Conservation (phyloP, 331 rosid species). For the Arachis monticola region DNA sequence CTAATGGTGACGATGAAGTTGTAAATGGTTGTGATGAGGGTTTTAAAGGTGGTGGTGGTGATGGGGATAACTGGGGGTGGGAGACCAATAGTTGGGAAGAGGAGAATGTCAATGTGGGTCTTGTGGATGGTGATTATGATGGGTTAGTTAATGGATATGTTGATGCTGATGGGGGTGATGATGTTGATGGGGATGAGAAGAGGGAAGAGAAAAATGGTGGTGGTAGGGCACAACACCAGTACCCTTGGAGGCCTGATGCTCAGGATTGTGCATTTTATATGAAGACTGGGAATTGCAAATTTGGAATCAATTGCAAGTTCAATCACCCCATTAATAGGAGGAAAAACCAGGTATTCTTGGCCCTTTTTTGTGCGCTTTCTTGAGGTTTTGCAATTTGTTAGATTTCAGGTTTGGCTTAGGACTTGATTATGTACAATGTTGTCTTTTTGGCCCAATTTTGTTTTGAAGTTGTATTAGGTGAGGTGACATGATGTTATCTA, state of each 20-base stretch:
- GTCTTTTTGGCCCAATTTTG: not conserved
- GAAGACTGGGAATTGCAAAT: constrained; percentile 88
- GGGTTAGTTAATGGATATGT: not conserved
- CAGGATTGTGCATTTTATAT: constrained; percentile 87
- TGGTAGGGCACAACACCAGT: constrained; percentile 48
- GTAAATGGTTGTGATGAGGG: constrained; percentile 32
- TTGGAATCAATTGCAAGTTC: constrained; percentile 84
- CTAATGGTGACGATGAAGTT: not conserved
- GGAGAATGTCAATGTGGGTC: constrained; percentile 48
- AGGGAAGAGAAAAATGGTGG: constrained; percentile 40
- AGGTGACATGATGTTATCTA: not conserved
- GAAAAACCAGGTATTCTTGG: constrained; percentile 59
- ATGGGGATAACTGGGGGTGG: constrained; percentile 42
- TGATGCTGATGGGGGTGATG: constrained; percentile 27
- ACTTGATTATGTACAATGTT: not conserved
- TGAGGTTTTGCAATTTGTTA: not conserved
- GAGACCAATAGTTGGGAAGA: constrained; percentile 45
- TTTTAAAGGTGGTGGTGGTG: constrained; percentile 23
- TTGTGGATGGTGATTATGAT: constrained; percentile 24
- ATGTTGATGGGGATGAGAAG: constrained; percentile 42
- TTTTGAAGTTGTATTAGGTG: not conserved
- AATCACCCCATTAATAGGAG: constrained; percentile 74
- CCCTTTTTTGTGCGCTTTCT: constrained; percentile 10
- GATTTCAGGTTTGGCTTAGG: constrained; percentile 9
- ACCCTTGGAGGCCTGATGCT: constrained; percentile 91